Conservation (phyloP, 2,329 filamentous ascomycete species). For the Colletotrichum sp. region DNA sequence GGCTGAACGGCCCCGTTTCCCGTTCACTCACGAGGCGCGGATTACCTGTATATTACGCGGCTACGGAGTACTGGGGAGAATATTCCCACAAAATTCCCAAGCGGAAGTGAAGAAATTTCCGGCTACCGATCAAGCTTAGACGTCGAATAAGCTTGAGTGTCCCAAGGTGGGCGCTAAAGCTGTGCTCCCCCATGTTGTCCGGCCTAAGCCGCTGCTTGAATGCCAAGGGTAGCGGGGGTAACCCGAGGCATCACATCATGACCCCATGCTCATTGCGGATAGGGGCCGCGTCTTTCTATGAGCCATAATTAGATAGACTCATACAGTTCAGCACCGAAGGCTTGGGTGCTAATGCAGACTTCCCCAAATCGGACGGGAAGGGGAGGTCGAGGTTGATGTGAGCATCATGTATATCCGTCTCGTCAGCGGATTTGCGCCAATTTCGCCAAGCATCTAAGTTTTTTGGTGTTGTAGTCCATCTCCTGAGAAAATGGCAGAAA, state of each 20-base stretch:
- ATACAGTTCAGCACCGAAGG: not conserved
- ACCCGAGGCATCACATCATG: not conserved
- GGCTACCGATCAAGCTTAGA: not conserved
- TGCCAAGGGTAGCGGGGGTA: not conserved
- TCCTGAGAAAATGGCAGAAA: rapidly evolving
- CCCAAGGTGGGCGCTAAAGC: not conserved
- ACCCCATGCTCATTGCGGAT: not conserved
- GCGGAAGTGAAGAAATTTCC: not conserved
- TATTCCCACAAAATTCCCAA: not conserved
- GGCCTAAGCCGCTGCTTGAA: not conserved
- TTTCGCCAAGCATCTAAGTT: not conserved
- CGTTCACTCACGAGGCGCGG: not conserved
- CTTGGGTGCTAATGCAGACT: not conserved
- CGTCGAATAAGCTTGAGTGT: not conserved
- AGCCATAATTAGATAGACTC: not conserved
- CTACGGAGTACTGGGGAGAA: no score
- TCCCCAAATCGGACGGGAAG: not conserved
- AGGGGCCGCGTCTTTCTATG: not conserved
- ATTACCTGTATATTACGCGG: not conserved
- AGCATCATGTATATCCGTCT: not conserved
- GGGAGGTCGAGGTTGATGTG: not conserved
- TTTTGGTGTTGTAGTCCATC: not conserved
- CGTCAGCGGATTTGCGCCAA: not conserved
- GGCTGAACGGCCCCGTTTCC: not conserved
- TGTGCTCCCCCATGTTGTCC: not conserved